A percentile compares a stretch with the other conserved stretches of the same genome.
Conservation (phyloP, 768 basidiomycete genomes). For the Holtermannia corniformis region DNA sequence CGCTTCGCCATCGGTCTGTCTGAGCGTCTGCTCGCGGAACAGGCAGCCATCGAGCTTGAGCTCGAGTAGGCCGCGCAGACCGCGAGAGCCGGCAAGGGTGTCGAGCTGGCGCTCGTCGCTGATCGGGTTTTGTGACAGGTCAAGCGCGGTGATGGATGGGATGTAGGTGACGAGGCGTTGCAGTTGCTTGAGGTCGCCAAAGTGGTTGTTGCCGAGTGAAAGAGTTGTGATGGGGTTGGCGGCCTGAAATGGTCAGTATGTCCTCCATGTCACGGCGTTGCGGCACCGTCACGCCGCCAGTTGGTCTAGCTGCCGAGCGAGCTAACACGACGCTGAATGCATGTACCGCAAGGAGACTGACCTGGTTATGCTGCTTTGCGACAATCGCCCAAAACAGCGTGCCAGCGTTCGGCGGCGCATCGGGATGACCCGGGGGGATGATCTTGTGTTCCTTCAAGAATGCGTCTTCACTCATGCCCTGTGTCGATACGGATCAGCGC, state of each 20-base stretch:
- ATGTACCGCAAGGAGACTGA: background rate
- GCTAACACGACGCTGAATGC: background rate
- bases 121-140: constrained; percentile 48
- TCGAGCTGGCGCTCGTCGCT: constrained; percentile 77
- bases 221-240: constrained; percentile 53
- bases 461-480: constrained; percentile 61
- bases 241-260: too few species aligned
- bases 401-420: constrained; percentile 50
- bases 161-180: constrained; percentile 60
- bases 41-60: constrained; percentile 30
- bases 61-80: constrained; percentile 33
- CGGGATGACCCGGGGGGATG: constrained; percentile 57
- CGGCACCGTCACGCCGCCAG: constrained; percentile 8
- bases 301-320: background rate
- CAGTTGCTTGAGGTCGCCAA: constrained; percentile 54
- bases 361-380: constrained; percentile 4
- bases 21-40: constrained; percentile 28
- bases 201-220: constrained; percentile 72
- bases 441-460: constrained; percentile 63
- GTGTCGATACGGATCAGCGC: background rate
- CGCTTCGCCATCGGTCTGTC: constrained; percentile 61
- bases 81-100: constrained; percentile 44
- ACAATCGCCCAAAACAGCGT: constrained; percentile 64
- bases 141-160: constrained; percentile 46
- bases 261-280: too few species aligned